These are phyloP conservation scores for Spizellomyces sp. DNA, from an alignment of 192 early-diverging fungal species.

Conservation along the genomic window DNA sequence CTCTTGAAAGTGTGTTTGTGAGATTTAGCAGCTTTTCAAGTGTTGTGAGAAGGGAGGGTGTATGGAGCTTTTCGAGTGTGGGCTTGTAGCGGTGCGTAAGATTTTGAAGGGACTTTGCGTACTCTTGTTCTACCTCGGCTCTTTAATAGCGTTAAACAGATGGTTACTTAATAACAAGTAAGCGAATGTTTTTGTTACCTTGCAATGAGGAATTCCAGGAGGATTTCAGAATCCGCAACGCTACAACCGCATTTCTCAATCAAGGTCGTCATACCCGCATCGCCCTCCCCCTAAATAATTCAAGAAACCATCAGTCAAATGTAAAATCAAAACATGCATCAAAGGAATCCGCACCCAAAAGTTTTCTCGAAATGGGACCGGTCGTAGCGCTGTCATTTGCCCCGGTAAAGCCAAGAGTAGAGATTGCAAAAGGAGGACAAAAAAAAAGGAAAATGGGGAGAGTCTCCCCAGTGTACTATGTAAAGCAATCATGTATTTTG, in stretches of 20 bases:
- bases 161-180: neutral
- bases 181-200: neutral
- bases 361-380: neutral
- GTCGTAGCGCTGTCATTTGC: neutral
- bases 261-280: neutral
- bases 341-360: too few relatives aligned
- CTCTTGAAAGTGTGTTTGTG: neutral
- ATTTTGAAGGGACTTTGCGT: neutral
- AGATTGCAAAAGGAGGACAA: too few relatives aligned
- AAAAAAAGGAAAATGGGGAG: too few relatives aligned
- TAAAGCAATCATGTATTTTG: too few relatives aligned
- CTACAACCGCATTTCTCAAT: neutral
- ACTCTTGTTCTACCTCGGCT: neutral
- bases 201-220: neutral
- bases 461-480: too few relatives aligned
- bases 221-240: neutral
- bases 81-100: neutral
- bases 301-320: too few relatives aligned
- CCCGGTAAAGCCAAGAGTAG: too few relatives aligned
- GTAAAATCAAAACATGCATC: too few relatives aligned
- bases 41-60: neutral
- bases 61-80: neutral
- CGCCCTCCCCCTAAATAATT: neutral
- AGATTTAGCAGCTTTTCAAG: neutral
- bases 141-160: neutral